Evolutionary conservation across 2,329 filamentous ascomycete species (phyloP), one percentile per base, ranked within the genome.

Genomic region (Neonectria coccinea): DNA sequence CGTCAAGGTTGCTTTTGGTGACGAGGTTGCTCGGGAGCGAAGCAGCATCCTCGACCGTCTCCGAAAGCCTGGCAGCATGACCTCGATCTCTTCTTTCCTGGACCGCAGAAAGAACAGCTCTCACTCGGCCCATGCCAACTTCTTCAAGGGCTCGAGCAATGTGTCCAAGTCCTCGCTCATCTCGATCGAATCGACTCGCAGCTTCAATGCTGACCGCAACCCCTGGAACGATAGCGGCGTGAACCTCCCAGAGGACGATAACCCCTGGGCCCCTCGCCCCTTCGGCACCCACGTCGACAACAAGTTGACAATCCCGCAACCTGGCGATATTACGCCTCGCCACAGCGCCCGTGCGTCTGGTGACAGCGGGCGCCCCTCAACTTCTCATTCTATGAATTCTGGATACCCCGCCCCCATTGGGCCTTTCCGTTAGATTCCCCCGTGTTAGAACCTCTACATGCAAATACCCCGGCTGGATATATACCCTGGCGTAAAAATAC

Each of bases 201-300:
- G 94, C 83, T 90, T 91, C 79, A 90, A 90, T 68, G 93, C 93
- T 72, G 97, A 97, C 79, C 92, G 94, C 80, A 97, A 97, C 81
- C 94, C 94, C 67, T 98, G 95, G 95, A 97, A 97, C 79, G 95
- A 98, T 79, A 97, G 93, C 76, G 95, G 94, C 74, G 94, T 97
- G 77, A 97, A 97, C 78, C 89, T 97, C 71, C 86, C 92, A 67
- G 95, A 97, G 74, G 93, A 97, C 69, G 94, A 97, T 72, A 88
- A 88, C 78, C 85, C 86, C 42, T 90, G 88, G 88, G 80, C 85
- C 56, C 81, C 81, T 56, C 88, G 88, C 69, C 88, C 88, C 72
- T 87, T 90, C 72, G 86, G 87, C 75, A 92, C 89, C 77, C 89
- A 88, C 76, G 83, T 84, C 74, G 83, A 90, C 77, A 85, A 84